These are phyloP conservation scores for Cymbopogon flexuosus DNA, from an alignment of 202 grass and related monocot genomes.

Conservation along the genomic window DNA sequence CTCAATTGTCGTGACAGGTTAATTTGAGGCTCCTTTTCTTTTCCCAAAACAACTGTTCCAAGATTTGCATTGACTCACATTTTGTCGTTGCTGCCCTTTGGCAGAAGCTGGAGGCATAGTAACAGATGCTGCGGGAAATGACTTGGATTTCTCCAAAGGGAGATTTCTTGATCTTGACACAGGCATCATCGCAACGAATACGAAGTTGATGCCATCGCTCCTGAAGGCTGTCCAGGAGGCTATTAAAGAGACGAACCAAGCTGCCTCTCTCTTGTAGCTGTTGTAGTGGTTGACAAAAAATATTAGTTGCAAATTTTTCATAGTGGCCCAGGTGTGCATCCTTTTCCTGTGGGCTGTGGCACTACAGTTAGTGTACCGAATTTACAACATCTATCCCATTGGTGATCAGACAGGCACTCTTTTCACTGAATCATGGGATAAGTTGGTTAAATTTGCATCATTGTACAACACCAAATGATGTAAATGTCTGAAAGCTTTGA, in stretches of 20 bases:
- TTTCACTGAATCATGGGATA: neutral
- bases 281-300: slow-evolving; percentile 6
- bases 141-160: slow-evolving; percentile 90
- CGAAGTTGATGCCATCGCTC: slow-evolving; percentile 61
- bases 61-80: neutral
- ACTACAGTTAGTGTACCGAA: neutral
- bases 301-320: neutral
- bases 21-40: neutral
- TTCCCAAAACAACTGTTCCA: neutral
- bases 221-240: slow-evolving; percentile 69
- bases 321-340: neutral
- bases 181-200: slow-evolving; percentile 84
- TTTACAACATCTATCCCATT: neutral
- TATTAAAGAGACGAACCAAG: slow-evolving; percentile 57
- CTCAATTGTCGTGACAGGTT: slow-evolving; percentile 84
- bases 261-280: slow-evolving; percentile 54
- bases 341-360: slow-evolving; percentile 3
- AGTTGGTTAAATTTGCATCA: neutral
- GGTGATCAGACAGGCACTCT: neutral
- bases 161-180: slow-evolving; percentile 82
- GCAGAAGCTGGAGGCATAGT: slow-evolving; percentile 91
- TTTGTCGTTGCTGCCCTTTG: slow-evolving; percentile 3
- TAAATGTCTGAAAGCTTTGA: neutral
- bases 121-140: slow-evolving; percentile 79
- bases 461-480: neutral